phyloP scores from a whole-genome alignment of 2,329 filamentous ascomycete species.

The Macrophomina phaseolina region DNA sequence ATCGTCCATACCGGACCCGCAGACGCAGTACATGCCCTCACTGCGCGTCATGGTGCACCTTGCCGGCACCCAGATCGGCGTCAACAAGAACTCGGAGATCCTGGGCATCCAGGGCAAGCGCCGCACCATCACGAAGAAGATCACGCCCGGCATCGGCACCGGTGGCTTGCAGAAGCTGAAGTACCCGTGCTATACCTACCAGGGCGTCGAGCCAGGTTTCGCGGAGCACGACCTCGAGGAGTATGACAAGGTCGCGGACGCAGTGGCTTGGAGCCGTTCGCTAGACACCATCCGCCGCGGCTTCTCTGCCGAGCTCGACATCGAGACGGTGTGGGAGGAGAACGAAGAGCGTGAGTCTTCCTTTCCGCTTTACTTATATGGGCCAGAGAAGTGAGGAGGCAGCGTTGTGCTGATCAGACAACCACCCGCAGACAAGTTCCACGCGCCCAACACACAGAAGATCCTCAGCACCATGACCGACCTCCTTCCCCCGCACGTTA shows the following conservation, averaged over 20 bases:
- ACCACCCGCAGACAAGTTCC: slow-evolving; percentile 41
- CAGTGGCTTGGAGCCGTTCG: slow-evolving; percentile 72
- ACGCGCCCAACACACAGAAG: slow-evolving; percentile 43
- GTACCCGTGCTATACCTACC: slow-evolving; percentile 60
- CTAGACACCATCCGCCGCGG: slow-evolving; percentile 65
- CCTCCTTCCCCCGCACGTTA: slow-evolving; percentile 45
- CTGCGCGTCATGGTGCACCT: slow-evolving; percentile 64
- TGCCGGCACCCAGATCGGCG: slow-evolving; percentile 56
- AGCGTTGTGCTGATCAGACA: not conserved
- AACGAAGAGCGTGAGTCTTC: slow-evolving; percentile 41
- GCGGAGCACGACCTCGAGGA: slow-evolving; percentile 73
- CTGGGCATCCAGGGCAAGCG: slow-evolving; percentile 60
- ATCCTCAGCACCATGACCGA: slow-evolving; percentile 47
- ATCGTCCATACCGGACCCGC: slow-evolving; percentile 59
- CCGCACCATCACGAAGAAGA: slow-evolving; percentile 53
- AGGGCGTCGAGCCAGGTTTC: slow-evolving; percentile 66
- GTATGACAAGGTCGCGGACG: slow-evolving; percentile 67
- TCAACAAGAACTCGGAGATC: slow-evolving; percentile 56
- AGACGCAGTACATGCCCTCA: slow-evolving; percentile 50
- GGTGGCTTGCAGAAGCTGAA: slow-evolving; percentile 53
- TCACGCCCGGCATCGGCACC: slow-evolving; percentile 58
- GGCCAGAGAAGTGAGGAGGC: no score
- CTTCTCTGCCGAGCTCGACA: slow-evolving; percentile 57
- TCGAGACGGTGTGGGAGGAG: slow-evolving; percentile 54
- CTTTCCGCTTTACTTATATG: slow-evolving; percentile 17